Evolutionary conservation across 2,329 filamentous ascomycete genomes (phyloP).

Genomic region (Chaetomium sp.): DNA sequence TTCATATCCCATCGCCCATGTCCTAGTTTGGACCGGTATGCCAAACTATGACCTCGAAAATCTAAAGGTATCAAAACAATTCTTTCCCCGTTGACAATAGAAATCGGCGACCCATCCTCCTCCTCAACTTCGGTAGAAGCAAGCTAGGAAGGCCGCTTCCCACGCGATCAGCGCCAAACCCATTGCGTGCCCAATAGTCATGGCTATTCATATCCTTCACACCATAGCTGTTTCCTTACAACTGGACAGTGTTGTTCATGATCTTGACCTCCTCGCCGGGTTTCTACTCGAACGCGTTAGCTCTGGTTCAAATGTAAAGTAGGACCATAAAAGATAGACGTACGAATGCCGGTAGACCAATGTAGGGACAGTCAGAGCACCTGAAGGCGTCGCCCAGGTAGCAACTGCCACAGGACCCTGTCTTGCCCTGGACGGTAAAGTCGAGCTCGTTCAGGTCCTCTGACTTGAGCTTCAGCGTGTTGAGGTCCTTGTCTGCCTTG

Average conservation of each 20-base stretch:
- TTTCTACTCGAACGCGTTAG: conserved; percentile 53
- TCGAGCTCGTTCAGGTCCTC: conserved; percentile 88
- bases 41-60: not conserved
- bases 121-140: not conserved
- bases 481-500: conserved; percentile 39
- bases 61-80: conserved; percentile 5
- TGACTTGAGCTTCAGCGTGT: conserved; percentile 67
- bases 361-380: conserved; percentile 72
- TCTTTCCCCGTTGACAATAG: not conserved
- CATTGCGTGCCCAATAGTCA: not conserved
- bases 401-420: conserved; percentile 92
- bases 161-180: not conserved
- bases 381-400: conserved; percentile 88
- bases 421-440: conserved; percentile 97
- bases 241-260: conserved; percentile 68
- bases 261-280: conserved; percentile 91
- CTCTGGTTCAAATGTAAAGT: not conserved
- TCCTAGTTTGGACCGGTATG: not conserved
- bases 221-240: conserved; percentile 20
- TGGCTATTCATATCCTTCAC: not conserved
- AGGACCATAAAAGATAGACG: not conserved
- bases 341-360: conserved; percentile 84
- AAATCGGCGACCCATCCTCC: not conserved
- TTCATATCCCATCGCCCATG: not conserved
- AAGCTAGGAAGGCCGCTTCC: not conserved